These are phyloP conservation scores for Coemansia sp. DNA, from an alignment of 192 early-diverging fungal genomes.

Conservation along the genomic window DNA sequence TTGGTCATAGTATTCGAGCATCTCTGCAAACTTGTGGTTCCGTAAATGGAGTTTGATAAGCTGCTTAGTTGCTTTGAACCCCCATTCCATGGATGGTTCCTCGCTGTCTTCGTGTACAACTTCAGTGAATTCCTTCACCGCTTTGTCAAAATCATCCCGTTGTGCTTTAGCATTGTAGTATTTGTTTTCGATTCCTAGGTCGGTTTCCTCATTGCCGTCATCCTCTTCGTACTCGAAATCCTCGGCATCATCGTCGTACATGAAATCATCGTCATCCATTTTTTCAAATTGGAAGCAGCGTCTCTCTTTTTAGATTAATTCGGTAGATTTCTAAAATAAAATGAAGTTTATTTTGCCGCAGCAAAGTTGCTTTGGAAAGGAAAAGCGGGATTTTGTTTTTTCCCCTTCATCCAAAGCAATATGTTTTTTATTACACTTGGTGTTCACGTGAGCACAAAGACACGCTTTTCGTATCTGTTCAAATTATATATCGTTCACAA, in stretches of 20 bases:
- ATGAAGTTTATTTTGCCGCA: no score
- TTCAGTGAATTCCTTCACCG: slow-evolving; percentile 25
- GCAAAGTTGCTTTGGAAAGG: not conserved
- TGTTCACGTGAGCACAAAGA: no score
- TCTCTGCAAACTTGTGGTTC: slow-evolving; percentile 3
- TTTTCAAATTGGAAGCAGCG: not conserved
- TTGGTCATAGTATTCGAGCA: slow-evolving; percentile 22
- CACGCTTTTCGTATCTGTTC: not conserved
- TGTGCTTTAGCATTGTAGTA: slow-evolving; percentile 53
- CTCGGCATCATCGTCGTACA: slow-evolving; percentile 46
- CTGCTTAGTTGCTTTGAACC: slow-evolving; percentile 50
- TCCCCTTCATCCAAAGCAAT: no score
- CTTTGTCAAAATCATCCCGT: slow-evolving; percentile 31
- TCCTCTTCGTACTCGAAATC: slow-evolving; percentile 50
- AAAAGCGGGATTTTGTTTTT: not conserved
- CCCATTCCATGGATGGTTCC: slow-evolving; percentile 28
- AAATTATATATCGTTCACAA: no score
- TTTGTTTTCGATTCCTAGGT: slow-evolving; percentile 40
- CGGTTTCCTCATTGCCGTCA: slow-evolving; percentile 25
- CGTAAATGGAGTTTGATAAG: slow-evolving; percentile 36
- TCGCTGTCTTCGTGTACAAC: slow-evolving; percentile 22
- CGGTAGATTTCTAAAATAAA: no score
- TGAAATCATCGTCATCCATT: slow-evolving; percentile 54
- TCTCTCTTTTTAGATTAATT: no score
- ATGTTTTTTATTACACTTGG: no score